These are phyloP conservation scores for Euphrasia arctica DNA, from an alignment of 305 asterid genomes.

Conservation along the genomic window DNA sequence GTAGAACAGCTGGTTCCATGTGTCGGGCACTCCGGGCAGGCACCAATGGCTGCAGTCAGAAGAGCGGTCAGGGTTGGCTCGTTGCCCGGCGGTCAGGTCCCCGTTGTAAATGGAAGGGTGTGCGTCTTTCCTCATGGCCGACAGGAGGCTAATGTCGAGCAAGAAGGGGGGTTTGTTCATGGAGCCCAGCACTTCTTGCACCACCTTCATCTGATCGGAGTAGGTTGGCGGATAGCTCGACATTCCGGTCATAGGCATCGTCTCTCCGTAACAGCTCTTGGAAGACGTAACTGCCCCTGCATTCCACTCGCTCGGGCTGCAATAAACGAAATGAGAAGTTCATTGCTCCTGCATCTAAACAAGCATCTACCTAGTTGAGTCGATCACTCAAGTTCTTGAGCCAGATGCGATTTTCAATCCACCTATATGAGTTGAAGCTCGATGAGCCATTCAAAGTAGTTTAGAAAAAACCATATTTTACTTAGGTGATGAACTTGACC, in stretches of 20 bases:
- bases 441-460: too few relatives aligned
- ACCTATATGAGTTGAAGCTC: too few relatives aligned
- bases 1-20: constrained; percentile 93
- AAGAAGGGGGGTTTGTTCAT: constrained; percentile 72
- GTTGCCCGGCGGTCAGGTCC: constrained; percentile 63
- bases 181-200: constrained; percentile 48
- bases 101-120: constrained; percentile 96
- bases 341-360: too few relatives aligned
- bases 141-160: constrained; percentile 76
- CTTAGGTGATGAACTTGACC: too few relatives aligned
- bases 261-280: constrained; percentile 89
- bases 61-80: constrained; percentile 85
- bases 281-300: constrained; percentile 47
- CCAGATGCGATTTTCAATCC: too few relatives aligned
- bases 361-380: too few relatives aligned
- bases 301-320: constrained; percentile 90
- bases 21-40: constrained; percentile 95
- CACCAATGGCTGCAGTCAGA: constrained; percentile 99
- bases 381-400: too few relatives aligned
- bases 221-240: constrained; percentile 46
- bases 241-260: constrained; percentile 42
- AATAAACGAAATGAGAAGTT: not conserved
- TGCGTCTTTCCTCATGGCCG: constrained; percentile 92
- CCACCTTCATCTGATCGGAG: constrained; percentile 63
- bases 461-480: too few relatives aligned